A percentile compares a stretch with the other conserved stretches of the same genome.
These are phyloP conservation scores for Craterostigma plantagineum DNA, from an alignment of 257 asterid genomes.

Conservation along the genomic window DNA sequence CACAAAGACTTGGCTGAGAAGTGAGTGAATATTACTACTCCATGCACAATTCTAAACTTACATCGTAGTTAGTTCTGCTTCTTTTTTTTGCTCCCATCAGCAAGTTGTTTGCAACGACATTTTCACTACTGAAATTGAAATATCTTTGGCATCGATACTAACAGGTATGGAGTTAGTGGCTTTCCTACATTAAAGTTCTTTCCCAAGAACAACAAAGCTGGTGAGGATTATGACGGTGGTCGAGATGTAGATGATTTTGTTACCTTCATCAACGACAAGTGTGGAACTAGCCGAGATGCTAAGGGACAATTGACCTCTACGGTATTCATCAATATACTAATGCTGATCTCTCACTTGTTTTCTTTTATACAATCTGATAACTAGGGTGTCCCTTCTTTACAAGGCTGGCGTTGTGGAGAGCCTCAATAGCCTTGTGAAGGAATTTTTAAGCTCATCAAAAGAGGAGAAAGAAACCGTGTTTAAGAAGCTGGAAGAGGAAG, in stretches of 20 bases:
- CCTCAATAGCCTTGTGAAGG: constrained; percentile 57
- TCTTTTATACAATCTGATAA: background rate
- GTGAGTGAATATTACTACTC: constrained; percentile 24
- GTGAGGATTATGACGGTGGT: constrained; percentile 84
- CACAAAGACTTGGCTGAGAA: constrained; percentile 66
- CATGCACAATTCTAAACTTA: background rate
- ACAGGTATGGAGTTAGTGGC: constrained; percentile 28
- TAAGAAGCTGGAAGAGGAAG: constrained; percentile 60
- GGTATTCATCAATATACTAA: constrained; percentile 18
- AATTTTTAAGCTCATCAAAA: constrained; percentile 31
- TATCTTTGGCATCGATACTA: no score
- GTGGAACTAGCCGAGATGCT: constrained; percentile 75
- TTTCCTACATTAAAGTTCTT: constrained; percentile 53
- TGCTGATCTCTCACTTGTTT: background rate
- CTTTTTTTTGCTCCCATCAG: background rate
- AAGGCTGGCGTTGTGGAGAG: constrained; percentile 73
- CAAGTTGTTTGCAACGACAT: no score
- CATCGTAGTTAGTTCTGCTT: background rate
- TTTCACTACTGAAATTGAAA: constrained; percentile 7
- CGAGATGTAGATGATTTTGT: constrained; percentile 37
- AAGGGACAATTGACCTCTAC: constrained; percentile 60
- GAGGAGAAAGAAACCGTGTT: constrained; percentile 46
- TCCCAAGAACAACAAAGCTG: constrained; percentile 85
- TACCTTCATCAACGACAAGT: constrained; percentile 68
- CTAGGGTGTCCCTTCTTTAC: constrained; percentile 10